Evolutionary conservation across 2,329 filamentous ascomycete genomes (phyloP).

Genomic region (Lithohypha guttulata): DNA sequence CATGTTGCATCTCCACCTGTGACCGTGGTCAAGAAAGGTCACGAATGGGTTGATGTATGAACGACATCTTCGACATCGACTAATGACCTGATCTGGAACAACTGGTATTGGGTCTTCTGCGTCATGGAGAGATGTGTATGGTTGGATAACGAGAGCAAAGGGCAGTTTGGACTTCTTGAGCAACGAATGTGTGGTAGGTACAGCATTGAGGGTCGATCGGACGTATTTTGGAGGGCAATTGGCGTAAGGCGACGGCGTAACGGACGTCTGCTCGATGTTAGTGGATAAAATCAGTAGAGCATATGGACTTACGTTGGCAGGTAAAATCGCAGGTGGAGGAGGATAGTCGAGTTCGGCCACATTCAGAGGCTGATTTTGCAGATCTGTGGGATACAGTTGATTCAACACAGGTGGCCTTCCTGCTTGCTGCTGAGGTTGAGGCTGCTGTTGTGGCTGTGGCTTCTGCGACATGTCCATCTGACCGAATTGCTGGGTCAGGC

Average conservation of each 20-base stretch:
- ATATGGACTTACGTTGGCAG: constrained; percentile 64
- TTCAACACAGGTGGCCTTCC: constrained; percentile 44
- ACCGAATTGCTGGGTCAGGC: constrained; percentile 73
- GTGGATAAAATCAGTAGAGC: constrained; percentile 19
- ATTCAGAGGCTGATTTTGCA: constrained; percentile 87
- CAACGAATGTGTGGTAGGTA: constrained; percentile 82
- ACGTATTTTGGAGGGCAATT: constrained; percentile 93
- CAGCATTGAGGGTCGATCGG: constrained; percentile 82
- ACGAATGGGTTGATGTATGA: constrained; percentile 98
- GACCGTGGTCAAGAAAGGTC: constrained; percentile 89
- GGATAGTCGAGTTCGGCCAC: constrained; percentile 84
- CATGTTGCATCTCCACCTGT: constrained; percentile 99
- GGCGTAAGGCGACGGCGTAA: constrained; percentile 79
- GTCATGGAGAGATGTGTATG: constrained; percentile 86
- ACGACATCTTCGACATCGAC: constrained; percentile 85
- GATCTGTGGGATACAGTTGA: constrained; percentile 82
- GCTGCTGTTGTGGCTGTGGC: constrained; percentile 33
- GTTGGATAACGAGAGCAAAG: constrained; percentile 91
- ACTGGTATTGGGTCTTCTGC: constrained; percentile 83
- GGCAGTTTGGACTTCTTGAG: constrained; percentile 95
- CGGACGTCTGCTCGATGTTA: constrained; percentile 57
- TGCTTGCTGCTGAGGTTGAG: constrained; percentile 26
- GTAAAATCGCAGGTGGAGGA: constrained; percentile 81
- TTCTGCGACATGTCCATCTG: constrained; percentile 58
- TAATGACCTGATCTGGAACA: constrained; percentile 94